Base-by-base conservation (phyloP, 352 stramenopile genomes). In the Phytophthora sp. region DNA sequence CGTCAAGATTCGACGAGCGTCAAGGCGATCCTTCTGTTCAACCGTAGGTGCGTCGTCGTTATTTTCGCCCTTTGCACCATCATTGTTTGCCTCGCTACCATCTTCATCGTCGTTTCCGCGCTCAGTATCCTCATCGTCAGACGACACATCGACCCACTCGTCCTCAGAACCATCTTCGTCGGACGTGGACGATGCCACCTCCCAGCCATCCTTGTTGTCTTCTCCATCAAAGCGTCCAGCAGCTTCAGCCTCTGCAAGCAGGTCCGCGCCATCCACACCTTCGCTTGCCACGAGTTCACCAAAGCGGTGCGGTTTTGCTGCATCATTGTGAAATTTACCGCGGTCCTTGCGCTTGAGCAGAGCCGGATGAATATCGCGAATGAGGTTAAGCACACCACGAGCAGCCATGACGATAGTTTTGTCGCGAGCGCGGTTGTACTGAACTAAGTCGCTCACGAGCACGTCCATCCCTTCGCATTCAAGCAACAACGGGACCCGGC, bases 321-420 rank as follows among this genome's bases (percentile, higher is more conserved):
- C 65, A 39, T 84, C 78, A 35, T 92, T 73, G 66, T 95, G 91
- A 65, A 94, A 92, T 52, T 98, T 97, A 48, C 98, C 98, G 38
- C 98, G 87, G 72, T 99, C 84, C 73, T 99, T 99, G 37, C 92
- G 93, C 78, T 98, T 94, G n/a, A 99, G 84, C 17, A 99, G 76
- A 17, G 76, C 78, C 8, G 98, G 98, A 75, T 98, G 90, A 44
- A 98, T 92, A 61, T 99, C 95, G 27, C 97, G 88, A 59, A 99
- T 96, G 50, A 99, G 89, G 76, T 99, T 99, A 17, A 98, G 85
- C 42, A 99, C 97, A 11, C 89, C 91, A 46, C 97, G 90, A 38
- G 96, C 96, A 4, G 98, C 97, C 80, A 99, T 98, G 23, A 98
- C 88, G 13, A 99, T 95, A 21, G 89, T 98, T 84, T 99, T 98